Evolutionary conservation across 345 rosid species (phyloP).

Genomic region (Gossypium bickii): DNA sequence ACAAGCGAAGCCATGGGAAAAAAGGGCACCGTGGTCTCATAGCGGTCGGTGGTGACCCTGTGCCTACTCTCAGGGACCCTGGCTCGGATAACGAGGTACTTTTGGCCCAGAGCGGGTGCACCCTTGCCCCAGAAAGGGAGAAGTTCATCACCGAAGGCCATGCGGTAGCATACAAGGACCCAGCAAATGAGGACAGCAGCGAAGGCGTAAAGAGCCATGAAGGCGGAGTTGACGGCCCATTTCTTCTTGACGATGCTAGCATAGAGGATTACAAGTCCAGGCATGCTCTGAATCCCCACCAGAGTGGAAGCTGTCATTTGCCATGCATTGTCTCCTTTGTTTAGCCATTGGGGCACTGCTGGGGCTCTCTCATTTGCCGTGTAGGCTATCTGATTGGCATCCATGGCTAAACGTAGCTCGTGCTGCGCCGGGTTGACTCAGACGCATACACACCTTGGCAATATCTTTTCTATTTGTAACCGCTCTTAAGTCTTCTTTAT

Average conservation of each 20-base stretch:
- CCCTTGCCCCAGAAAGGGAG: constrained; percentile 78
- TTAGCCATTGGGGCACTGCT: constrained; percentile 57
- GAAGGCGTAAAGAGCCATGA: constrained; percentile 82
- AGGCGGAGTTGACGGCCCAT: constrained; percentile 83
- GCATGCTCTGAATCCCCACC: constrained; percentile 70
- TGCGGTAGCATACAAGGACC: constrained; percentile 61
- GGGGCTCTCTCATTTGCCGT: constrained; percentile 8
- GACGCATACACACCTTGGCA: neutral
- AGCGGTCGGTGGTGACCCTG: constrained; percentile 2
- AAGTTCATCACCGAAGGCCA: constrained; percentile 73
- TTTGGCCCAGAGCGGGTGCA: constrained; percentile 55
- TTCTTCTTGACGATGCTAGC: constrained; percentile 78
- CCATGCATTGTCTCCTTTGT: constrained; percentile 86
- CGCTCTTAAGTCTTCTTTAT: neutral
- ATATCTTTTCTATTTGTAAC: no score
- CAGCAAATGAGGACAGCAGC: constrained; percentile 73
- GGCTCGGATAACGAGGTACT: constrained; percentile 41
- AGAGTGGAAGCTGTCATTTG: constrained; percentile 66
- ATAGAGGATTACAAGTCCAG: constrained; percentile 72
- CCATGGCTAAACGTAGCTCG: constrained; percentile 8
- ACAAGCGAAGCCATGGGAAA: constrained; percentile 75
- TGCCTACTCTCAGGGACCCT: constrained; percentile 37
- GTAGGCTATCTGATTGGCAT: constrained; percentile 9
- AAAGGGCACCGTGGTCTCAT: constrained; percentile 29
- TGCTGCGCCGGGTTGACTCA: neutral